Evolutionary conservation across 352 stramenopile genomes (phyloP), one percentile per base, ranked within the genome.

Genomic region (Phytophthora multivora): DNA sequence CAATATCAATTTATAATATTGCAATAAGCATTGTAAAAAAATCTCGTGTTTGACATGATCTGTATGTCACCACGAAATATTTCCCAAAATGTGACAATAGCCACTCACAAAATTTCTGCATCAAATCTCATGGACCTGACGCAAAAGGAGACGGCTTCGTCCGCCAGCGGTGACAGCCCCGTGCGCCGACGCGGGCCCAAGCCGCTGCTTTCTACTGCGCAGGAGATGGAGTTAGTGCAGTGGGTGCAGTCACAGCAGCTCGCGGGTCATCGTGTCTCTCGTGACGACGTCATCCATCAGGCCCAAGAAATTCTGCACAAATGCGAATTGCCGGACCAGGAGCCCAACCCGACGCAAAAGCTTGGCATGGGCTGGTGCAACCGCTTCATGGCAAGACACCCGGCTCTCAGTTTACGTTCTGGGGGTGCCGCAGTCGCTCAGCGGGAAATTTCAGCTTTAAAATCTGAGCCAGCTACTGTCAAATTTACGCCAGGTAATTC

Each of bases 331-430:
- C 11, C 31, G 9, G 11, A 39, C n/a, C 19, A 52, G 21, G 30
- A 58, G n/a, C 13, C 25, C 45, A 56, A 50, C 16, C 13, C 25
- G 19, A 45, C 23, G 5, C 57, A 42, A 51, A 21, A 23, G 5
- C 16, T 69, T 11, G 60, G 60, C 10, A 45, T 69, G 39, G 52
- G 60, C 12, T 69, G 60, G 60, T 69, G 60, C 52, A 69, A 69
- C 31, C 60, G 52, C 60, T 69, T 69, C 38, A 43, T 63, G 4
- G 40, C 52, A 15, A 51, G 60, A 9, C 47, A 69, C 19, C 23
- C 52, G 1, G 60, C 36, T 16, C 52, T 69, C 18, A 69, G 36
- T 54, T 48, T 69, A 21, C 60, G 60, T 40, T 42, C 26, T 13
- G 52, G 52, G 10, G 18, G 30, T 31, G 1, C 15, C 13, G 19